phyloP scores from a whole-genome alignment of 2,329 filamentous ascomycete species.

The Claviceps pazoutovae region DNA sequence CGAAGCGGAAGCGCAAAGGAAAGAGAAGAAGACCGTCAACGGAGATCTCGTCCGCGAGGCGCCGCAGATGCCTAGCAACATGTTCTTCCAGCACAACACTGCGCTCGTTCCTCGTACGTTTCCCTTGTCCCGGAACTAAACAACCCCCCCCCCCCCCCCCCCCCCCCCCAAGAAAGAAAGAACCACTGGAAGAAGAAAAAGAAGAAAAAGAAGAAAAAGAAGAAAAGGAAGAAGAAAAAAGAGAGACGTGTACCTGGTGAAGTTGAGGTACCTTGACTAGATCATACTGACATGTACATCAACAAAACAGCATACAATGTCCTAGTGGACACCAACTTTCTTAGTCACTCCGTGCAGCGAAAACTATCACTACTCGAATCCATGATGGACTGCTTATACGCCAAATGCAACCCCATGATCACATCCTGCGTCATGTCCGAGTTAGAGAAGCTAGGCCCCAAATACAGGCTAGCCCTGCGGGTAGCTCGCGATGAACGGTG shows the following conservation, averaged over 20 bases:
- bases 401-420: constrained; percentile 79
- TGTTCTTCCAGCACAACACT: constrained; percentile 85
- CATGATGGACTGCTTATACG: constrained; percentile 90
- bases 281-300: not conserved
- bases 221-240: not conserved
- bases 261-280: not conserved
- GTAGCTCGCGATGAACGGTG: constrained; percentile 85
- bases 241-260: not conserved
- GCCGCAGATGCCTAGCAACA: constrained; percentile 65
- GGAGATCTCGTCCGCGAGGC: constrained; percentile 60
- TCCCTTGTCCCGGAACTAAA: too few relatives aligned
- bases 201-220: not conserved
- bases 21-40: constrained; percentile 40
- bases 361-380: constrained; percentile 79
- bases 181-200: not conserved
- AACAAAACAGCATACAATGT: constrained; percentile 27
- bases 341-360: constrained; percentile 77
- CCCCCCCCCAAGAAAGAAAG: too few relatives aligned
- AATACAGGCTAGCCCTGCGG: constrained; percentile 73
- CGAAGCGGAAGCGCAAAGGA: constrained; percentile 42
- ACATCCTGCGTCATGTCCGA: constrained; percentile 68
- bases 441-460: constrained; percentile 75
- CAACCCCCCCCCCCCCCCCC: too few relatives aligned
- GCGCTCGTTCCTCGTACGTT: constrained; percentile 51
- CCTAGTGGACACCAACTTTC: constrained; percentile 79